Evolutionary conservation across 164 flowering plant species (phyloP), one percentile per base, ranked within the genome.

Genomic region (Kalanchoe fedtschenkoi): DNA sequence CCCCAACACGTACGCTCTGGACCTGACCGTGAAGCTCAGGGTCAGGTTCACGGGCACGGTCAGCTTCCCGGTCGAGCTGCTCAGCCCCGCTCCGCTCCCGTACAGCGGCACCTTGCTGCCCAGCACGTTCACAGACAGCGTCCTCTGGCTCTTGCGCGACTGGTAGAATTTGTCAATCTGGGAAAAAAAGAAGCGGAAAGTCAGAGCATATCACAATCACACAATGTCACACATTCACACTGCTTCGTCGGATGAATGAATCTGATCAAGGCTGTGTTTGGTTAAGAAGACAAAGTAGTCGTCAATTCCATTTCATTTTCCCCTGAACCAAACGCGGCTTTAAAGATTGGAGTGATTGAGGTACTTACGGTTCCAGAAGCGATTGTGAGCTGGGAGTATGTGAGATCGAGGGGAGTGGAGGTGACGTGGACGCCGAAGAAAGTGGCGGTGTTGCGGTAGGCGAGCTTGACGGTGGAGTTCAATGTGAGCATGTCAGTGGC

Each of bases 401-500:
- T 72, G 39, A 91, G 82, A 74, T 83, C 86, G 0, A 87, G 13
- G 1, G 95, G 89, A 0, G 86, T 78, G 11, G 96, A 73, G 1
- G 89, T 60, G 4, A 91, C 96, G 63, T 91, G 96, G 39, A 91
- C 78, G 0, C 97, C 97, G 60, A 91, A 91, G 42, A 91, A 91
- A 14, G 95, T 77, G n/a, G 88, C 97, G 0, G 81, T 87, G 75
- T 89, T 91, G 0, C 89, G 82, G 68, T 75, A 91, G 1, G 71
- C 69, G 69, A 91, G 63, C 57, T 72, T 91, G 19, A 89, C 79
- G 0, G 97, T 81, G 14, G 95, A 77, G 64, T 91, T 91, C 75
- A 84, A 54, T 62, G 92, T 68, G 30, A 78, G 69, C 97, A 89
- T 89, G 37, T 85, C 96, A 0, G 97, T 91, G 0, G 95, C 87